Evolutionary conservation across 371 early-diverging fungal genomes (phyloP).

Genomic region (Mortierella sp.): DNA sequence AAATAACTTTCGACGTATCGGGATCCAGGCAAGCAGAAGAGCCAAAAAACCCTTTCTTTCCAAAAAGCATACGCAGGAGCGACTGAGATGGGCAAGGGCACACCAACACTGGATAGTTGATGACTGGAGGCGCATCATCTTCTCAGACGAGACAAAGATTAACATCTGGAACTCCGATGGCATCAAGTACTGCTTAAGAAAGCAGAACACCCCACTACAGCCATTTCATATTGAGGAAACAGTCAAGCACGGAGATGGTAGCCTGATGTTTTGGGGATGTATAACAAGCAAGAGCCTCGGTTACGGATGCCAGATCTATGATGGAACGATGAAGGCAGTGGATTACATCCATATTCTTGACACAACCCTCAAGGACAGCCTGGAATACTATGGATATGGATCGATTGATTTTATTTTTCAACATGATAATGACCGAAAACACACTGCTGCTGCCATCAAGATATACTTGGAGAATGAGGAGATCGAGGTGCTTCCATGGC

Average conservation of each 20-base stretch:
- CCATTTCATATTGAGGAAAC: conserved; percentile 8
- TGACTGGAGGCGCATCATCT: conserved; percentile 46
- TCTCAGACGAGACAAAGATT: conserved; percentile 52
- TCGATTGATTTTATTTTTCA: conserved; percentile 13
- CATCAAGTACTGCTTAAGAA: conserved; percentile 10
- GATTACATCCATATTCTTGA: conserved; percentile 17
- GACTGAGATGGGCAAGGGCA: conserved; percentile 20
- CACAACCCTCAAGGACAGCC: conserved; percentile 1
- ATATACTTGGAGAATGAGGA: neutral
- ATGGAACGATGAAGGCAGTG: conserved; percentile 21
- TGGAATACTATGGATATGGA: conserved; percentile 7
- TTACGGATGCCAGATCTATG: conserved; percentile 29
- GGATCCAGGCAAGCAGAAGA: conserved; percentile 10
- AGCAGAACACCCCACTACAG: conserved; percentile 1
- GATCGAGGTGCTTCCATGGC: conserved; percentile 12
- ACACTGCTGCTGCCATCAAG: neutral
- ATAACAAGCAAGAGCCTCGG: conserved; percentile 10
- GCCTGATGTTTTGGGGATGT: conserved; percentile 41
- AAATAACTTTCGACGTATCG: neutral
- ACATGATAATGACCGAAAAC: conserved; percentile 19
- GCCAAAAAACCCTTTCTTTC: neutral
- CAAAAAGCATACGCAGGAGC: conserved; percentile 12
- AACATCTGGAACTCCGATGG: conserved; percentile 36
- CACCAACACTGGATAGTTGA: conserved; percentile 37
- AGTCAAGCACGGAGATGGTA: conserved; percentile 35